Conservation (phyloP, 257 asterid genomes). For the Ajuga chamaepitys region DNA sequence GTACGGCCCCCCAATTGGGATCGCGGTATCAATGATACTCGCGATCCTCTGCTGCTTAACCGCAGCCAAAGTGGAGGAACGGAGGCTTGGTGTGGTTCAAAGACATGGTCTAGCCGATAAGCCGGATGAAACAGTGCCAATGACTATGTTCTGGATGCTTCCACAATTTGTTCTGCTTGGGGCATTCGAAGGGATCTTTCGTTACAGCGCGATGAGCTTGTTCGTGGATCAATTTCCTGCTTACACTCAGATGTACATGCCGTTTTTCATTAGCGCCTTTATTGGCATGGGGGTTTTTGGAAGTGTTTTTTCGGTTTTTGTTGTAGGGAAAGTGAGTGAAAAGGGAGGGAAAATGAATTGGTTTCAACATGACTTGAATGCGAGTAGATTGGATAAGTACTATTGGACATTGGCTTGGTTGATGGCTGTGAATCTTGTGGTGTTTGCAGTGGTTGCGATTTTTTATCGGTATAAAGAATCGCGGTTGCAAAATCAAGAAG, state of each 20-base stretch:
- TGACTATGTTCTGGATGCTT: slow-evolving; percentile 45
- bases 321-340: slow-evolving; percentile 38
- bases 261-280: slow-evolving; percentile 5
- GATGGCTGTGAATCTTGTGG: slow-evolving; percentile 28
- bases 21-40: slow-evolving; percentile 27
- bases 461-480: slow-evolving; percentile 25
- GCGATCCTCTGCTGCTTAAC: slow-evolving; percentile 39
- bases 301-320: slow-evolving; percentile 21
- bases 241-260: slow-evolving; percentile 9
- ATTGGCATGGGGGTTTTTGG: slow-evolving; percentile 25
- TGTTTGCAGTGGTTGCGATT: slow-evolving; percentile 20
- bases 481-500: slow-evolving; percentile 3
- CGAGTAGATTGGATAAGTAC: slow-evolving; percentile 41
- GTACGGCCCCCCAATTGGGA: slow-evolving; percentile 24
- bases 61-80: slow-evolving; percentile 44
- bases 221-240: slow-evolving; percentile 27
- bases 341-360: slow-evolving; percentile 29
- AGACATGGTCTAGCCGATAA: slow-evolving; percentile 31
- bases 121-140: slow-evolving; percentile 27
- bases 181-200: slow-evolving; percentile 15
- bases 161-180: slow-evolving; percentile 37
- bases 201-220: slow-evolving; percentile 13
- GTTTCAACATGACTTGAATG: slow-evolving; percentile 33
- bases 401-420: slow-evolving; percentile 38
- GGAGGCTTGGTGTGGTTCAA: slow-evolving; percentile 27